These are phyloP conservation scores for Drechslerella stenobrocha DNA, from an alignment of 2,329 filamentous ascomycete species.

Conservation along the genomic window DNA sequence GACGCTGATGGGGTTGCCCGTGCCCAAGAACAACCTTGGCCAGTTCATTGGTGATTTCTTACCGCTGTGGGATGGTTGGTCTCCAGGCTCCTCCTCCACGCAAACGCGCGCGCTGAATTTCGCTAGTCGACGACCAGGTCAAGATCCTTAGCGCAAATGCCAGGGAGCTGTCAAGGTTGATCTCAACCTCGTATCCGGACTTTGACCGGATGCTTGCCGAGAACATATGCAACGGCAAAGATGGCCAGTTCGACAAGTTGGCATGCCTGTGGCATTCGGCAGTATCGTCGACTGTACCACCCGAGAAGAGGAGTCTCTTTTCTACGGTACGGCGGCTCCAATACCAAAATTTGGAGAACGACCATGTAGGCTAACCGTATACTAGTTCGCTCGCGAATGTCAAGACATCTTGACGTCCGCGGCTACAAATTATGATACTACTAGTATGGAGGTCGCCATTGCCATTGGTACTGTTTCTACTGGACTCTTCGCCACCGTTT, in stretches of 20 bases:
- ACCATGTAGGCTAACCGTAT: background rate
- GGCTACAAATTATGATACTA: slow-evolving; percentile 86
- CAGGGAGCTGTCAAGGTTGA: slow-evolving; percentile 74
- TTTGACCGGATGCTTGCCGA: slow-evolving; percentile 56
- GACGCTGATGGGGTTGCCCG: slow-evolving; percentile 80
- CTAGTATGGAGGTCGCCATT: slow-evolving; percentile 62
- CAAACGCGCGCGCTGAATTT: slow-evolving; percentile 46
- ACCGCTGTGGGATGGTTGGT: slow-evolving; percentile 71
- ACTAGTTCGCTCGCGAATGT: slow-evolving; percentile 68
- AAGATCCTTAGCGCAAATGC: slow-evolving; percentile 73
- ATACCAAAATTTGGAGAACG: background rate
- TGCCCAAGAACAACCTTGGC: slow-evolving; percentile 87
- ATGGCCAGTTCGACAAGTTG: slow-evolving; percentile 61
- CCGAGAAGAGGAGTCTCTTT: slow-evolving; percentile 34
- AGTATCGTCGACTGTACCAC: slow-evolving; percentile 1
- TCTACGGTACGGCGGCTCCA: slow-evolving; percentile 6
- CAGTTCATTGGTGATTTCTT: slow-evolving; percentile 80
- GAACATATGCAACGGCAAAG: slow-evolving; percentile 37
- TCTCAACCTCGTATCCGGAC: slow-evolving; percentile 71
- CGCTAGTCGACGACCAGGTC: slow-evolving; percentile 34
- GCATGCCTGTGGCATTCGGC: slow-evolving; percentile 69
- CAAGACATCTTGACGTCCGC: slow-evolving; percentile 83
- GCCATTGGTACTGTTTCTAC: slow-evolving; percentile 55
- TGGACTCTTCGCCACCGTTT: slow-evolving; percentile 46
- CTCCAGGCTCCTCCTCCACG: slow-evolving; percentile 9